Base-by-base conservation (phyloP, 2,329 filamentous ascomycete species). In the Talaromyces marneffei region DNA sequence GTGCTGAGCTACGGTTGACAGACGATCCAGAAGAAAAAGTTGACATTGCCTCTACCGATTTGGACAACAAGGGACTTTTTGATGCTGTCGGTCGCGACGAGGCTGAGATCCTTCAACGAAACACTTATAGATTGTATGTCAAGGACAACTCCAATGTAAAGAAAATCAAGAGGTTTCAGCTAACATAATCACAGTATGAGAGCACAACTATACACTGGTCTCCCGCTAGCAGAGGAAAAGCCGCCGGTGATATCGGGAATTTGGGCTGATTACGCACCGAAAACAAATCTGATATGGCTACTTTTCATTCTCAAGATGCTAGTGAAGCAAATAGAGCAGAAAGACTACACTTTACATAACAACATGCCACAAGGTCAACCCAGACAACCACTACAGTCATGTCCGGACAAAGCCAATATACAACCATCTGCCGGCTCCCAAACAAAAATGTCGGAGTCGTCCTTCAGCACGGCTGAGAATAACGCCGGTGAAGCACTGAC, bases 281-380 rank as follows among this genome's bases (percentile, higher is more conserved):
- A 79, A 60, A 87, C 85, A 2, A 88, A 88, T 65, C 75, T 87
- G 14, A 76, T 87, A 14, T 88, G 86, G 86, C 72, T 86, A 23
- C 80, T 85, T 55, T 86, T 86, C 67, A 72, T 88, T 4, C 77
- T 87, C 12, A 78, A 80, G 62, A 82, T 82, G 65, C 75, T 88
- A 0, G 71, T 87, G 25, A 75, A 73, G 37, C 75, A 75, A 40
- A 65, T 67, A 16, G 35, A 62, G 35, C 46, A 39, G 12, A 46
- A 59, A 46, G 56, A 62, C 14, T 56, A 37, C 42, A 71, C 71
- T 48, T 57, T 65, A 1, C 16, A 25, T 3, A 46, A 27, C 25
- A 55, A 25, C 12, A 27, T 18, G 16, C 39, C 39, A 8, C 10
- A 44, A n/a, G 29, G 5, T 16, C 37, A 62, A 54, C 64, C 64